Percentiles rank a stretch among this genome's conserved stretches.
Conservation (phyloP, 805 yeast genomes). For the Lipomyces mesembrius region DNA sequence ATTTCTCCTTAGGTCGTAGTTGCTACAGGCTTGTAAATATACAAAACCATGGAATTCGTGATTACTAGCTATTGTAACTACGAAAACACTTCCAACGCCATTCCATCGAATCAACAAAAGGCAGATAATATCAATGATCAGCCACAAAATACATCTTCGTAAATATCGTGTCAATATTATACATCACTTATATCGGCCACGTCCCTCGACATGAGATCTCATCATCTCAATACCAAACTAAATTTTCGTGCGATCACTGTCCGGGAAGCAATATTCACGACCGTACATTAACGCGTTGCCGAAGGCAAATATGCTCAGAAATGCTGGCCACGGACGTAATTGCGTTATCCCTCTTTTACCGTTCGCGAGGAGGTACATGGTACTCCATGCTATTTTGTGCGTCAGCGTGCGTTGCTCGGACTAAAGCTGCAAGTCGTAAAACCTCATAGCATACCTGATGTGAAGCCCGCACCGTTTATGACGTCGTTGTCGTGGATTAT, state of each 20-base stretch:
- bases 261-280: conserved; percentile 61
- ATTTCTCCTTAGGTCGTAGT: background rate
- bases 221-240: background rate
- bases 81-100: background rate
- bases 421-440: background rate
- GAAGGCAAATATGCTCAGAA: conserved; percentile 61
- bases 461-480: conserved; percentile 78
- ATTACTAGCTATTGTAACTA: too few relatives aligned
- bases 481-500: conserved; percentile 78
- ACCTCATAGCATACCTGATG: conserved; percentile 39
- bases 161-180: background rate
- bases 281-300: conserved; percentile 72
- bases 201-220: too few relatives aligned
- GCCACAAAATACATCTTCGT: background rate
- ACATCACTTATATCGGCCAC: background rate
- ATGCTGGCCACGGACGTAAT: conserved; percentile 61
- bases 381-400: conserved; percentile 67
- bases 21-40: background rate
- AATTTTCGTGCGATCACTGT: conserved; percentile 18
- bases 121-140: background rate
- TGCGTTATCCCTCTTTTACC: conserved; percentile 53
- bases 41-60: background rate
- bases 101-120: background rate
- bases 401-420: background rate
- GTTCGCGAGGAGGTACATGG: conserved; percentile 72